Evolutionary conservation across 768 basidiomycete species (phyloP).

Genomic region (Russula virescens): DNA sequence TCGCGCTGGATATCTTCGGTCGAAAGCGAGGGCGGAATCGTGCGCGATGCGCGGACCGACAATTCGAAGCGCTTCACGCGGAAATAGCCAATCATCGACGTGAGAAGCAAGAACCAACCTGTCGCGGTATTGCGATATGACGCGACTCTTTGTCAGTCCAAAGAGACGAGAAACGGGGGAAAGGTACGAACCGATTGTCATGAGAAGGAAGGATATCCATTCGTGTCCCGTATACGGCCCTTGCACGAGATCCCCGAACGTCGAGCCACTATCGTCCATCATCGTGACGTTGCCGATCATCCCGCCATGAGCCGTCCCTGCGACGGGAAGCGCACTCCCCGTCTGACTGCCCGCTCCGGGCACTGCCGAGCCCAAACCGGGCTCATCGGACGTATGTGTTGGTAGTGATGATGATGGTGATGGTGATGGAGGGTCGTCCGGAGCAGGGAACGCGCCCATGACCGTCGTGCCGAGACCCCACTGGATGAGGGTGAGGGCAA

Average conservation of each 20-base stretch:
- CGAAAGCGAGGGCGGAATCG: not conserved
- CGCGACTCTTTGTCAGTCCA: not conserved
- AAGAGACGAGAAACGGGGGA: not conserved
- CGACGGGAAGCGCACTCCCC: constrained; percentile 1
- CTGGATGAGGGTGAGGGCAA: constrained; percentile 94
- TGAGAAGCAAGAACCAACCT: constrained; percentile 91
- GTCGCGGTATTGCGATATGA: not conserved
- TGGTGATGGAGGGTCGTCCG: not conserved
- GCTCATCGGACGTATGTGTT: not conserved
- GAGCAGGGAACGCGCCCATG: constrained; percentile 27
- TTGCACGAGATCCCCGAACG: constrained; percentile 4
- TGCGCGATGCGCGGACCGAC: constrained; percentile 47
- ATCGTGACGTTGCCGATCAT: constrained; percentile 20
- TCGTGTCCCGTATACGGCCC: constrained; percentile 52
- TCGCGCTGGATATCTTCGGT: constrained; percentile 17
- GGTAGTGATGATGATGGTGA: no score
- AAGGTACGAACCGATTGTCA: constrained; percentile 68
- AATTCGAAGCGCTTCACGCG: constrained; percentile 82
- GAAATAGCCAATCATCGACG: constrained; percentile 76
- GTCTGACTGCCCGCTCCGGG: not conserved
- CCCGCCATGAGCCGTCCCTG: constrained; percentile 4
- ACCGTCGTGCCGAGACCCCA: constrained; percentile 70
- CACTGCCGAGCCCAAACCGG: not conserved
- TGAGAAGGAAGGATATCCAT: constrained; percentile 88
- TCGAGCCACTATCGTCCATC: not conserved